Evolutionary conservation across 2,329 filamentous ascomycete genomes (phyloP).

Genomic region (Venturia nashicola): DNA sequence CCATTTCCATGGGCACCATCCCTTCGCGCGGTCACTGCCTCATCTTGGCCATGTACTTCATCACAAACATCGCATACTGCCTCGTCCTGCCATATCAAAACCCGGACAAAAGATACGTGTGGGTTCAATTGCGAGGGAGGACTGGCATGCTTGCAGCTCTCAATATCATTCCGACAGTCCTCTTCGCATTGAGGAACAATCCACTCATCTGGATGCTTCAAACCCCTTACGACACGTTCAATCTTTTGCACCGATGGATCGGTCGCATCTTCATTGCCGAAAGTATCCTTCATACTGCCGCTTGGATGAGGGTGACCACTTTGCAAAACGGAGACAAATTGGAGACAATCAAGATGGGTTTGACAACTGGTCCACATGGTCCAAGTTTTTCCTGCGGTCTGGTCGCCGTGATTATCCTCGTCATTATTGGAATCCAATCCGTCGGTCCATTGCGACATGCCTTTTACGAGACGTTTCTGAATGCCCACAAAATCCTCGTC

Average conservation of each 20-base stretch:
- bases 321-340: slow-evolving; percentile 44
- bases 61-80: slow-evolving; percentile 67
- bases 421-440: slow-evolving; percentile 56
- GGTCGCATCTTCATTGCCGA: slow-evolving; percentile 62
- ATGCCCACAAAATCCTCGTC: slow-evolving; percentile 68
- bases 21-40: slow-evolving; percentile 68
- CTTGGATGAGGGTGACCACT: slow-evolving; percentile 58
- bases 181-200: slow-evolving; percentile 88
- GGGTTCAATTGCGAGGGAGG: slow-evolving; percentile 75
- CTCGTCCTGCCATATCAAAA: slow-evolving; percentile 48
- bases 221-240: slow-evolving; percentile 94
- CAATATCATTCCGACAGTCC: slow-evolving; percentile 84
- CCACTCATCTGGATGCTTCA: slow-evolving; percentile 69
- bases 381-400: slow-evolving; percentile 49
- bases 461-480: slow-evolving; percentile 95
- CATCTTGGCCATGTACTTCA: slow-evolving; percentile 55
- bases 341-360: slow-evolving; percentile 40
- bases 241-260: slow-evolving; percentile 76
- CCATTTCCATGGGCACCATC: slow-evolving; percentile 62
- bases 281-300: slow-evolving; percentile 54
- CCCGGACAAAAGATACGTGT: slow-evolving; percentile 37
- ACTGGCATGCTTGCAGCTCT: slow-evolving; percentile 73
- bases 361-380: slow-evolving; percentile 20
- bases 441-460: slow-evolving; percentile 77
- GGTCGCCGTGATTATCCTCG: slow-evolving; percentile 46